Evolutionary conservation across 208 protist genomes (phyloP).

Genomic region (Acanthamoeba polyphaga): DNA sequence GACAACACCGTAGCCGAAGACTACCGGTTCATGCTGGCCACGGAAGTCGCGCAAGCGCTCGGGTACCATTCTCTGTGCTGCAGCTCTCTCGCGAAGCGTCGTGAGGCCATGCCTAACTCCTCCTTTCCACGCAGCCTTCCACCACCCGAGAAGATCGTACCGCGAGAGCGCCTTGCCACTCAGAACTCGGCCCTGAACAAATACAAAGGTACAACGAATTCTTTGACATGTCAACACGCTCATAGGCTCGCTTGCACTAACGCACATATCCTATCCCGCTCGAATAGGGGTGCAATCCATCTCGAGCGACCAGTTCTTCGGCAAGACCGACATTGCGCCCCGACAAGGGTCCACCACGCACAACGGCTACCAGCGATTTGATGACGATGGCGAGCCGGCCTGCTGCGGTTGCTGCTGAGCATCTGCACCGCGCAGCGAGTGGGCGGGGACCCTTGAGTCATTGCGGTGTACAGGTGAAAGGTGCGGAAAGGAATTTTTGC

Average conservation of each 20-base stretch:
- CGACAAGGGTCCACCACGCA: neutral
- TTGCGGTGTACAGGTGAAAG: too few species aligned
- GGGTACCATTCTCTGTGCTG: neutral
- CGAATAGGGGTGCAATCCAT: neutral
- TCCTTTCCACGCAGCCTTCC: neutral
- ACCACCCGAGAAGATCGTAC: neutral
- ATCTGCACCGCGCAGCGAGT: too few species aligned
- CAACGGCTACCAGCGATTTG: constrained; percentile 32
- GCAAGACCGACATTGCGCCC: neutral
- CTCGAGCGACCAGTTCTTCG: constrained; percentile 10
- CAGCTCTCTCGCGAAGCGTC: too few species aligned
- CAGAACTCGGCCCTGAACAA: constrained; percentile 11
- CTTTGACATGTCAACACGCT: neutral
- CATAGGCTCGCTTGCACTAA: neutral
- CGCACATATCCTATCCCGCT: neutral
- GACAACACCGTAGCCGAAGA: constrained; percentile 7
- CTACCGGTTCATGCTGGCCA: constrained; percentile 1
- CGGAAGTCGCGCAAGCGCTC: neutral
- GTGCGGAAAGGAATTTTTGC: too few species aligned
- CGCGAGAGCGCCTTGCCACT: neutral
- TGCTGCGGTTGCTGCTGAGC: constrained; percentile 24
- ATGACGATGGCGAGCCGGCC: constrained; percentile 12
- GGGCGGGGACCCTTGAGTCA: too few species aligned
- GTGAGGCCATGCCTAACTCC: neutral
- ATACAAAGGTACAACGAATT: neutral